Base-by-base conservation (phyloP, 768 basidiomycete species). In the Clathrus columnatus region DNA sequence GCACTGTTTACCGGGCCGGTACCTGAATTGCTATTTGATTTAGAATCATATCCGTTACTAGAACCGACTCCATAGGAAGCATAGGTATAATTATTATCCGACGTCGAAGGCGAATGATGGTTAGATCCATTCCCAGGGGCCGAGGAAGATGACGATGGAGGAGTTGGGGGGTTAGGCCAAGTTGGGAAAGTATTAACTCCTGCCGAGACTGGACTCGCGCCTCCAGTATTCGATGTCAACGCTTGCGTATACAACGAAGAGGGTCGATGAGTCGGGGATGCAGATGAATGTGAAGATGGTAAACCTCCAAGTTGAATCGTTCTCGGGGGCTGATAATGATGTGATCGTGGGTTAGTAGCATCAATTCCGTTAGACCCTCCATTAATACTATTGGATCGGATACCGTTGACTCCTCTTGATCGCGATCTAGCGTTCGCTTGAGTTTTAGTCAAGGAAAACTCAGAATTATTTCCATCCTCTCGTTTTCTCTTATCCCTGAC, bases 401-500 rank as follows among this genome's bases (percentile, higher is more conserved):
- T 36, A 36, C 36, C 7, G n/a, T 36, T 36, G n/a, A 36, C 36
- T 14, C 36, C 7, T 36, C 36, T 36, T 11, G 36, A 36, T 36
- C 36, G 36, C 36, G 36, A 36, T 36, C n/a, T 36, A 36, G 14
- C 36, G 36, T 36, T 36, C 36, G n/a, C n/a, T 36, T 36, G 36
- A n/a, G 36, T 14, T 36, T 36, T 11, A 11, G 36, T n/a, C 36
- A n/a, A 36, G 36, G 36, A 4, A 36, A 36, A 36, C 36, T 36
- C 36, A 36, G 36, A 36, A 14, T 36, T 36, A 36, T 29, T 51
- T 24, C 7, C 32, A 11, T 53, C 41, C 21, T 53, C 51, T 24
- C 46, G 45, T 48, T 55, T 48, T 28, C 46, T 28, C 27, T 46
- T 46, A 20, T 55, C 54, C 16, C 21, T n/a, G 16, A 24, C 27